Evolutionary conservation across 164 flowering plant species (phyloP).

Genomic region (Annona squamosa): DNA sequence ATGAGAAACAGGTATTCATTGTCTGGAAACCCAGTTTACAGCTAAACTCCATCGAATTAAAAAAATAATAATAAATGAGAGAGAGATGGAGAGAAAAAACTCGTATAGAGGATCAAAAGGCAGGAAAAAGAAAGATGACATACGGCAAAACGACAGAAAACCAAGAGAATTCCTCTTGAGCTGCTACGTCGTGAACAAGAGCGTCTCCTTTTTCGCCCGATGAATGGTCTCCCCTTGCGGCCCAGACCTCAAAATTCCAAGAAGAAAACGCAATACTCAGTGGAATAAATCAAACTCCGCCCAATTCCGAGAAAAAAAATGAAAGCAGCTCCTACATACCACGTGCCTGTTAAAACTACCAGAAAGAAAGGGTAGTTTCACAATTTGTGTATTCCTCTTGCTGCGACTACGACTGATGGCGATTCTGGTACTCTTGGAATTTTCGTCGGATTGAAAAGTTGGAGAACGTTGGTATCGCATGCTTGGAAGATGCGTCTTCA

Average conservation of each 20-base stretch:
- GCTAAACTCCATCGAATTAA: not conserved
- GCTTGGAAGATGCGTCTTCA: conserved; percentile 9
- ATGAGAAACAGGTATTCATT: too few species aligned
- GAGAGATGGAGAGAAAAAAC: not conserved
- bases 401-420: not conserved
- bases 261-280: not conserved
- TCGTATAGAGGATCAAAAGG: not conserved
- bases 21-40: too few species aligned
- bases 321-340: not conserved
- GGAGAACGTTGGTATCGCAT: not conserved
- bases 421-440: not conserved
- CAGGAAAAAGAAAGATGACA: conserved; percentile 10
- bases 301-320: not conserved
- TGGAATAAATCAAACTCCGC: not conserved
- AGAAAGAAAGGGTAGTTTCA: conserved; percentile 1
- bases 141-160: conserved; percentile 75
- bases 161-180: conserved; percentile 57
- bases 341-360: not conserved
- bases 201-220: conserved; percentile 30
- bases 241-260: conserved; percentile 21
- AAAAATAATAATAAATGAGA: not conserved
- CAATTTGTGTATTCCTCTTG: not conserved
- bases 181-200: conserved; percentile 26
- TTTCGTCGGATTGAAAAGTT: not conserved
- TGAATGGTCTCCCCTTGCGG: conserved; percentile 25